Base-by-base conservation (phyloP, 306 rosid genomes). In the Quercus wislizeni region DNA sequence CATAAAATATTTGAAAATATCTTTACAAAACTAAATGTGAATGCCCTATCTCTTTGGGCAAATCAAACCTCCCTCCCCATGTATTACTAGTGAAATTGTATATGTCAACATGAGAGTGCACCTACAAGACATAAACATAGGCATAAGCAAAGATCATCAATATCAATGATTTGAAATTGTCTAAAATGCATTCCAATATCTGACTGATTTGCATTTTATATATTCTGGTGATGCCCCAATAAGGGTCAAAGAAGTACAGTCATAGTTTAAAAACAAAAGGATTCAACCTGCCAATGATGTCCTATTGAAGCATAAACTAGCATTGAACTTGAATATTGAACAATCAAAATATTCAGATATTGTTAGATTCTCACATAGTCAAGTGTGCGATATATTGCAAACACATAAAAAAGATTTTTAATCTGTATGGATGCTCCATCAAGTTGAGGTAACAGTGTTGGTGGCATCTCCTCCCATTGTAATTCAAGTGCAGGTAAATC, bases 371-470 rank as follows among this genome's bases (percentile, higher is more conserved):
- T 91, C 78, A 94, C 98, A 80, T 85, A 81, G 76, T 86, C 86
- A 78, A 94, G 85, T 25, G 86, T 19, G 21, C 90, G 93, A 69
- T 91, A 94, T 83, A 97, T 94, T 11, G 90, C 87, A 80, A 94
- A 91, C 4, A 94, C 97, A 19, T 89, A 94, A 8, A 91, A 80
- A 38, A 91, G 74, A 62, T 92, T 63, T 18, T 80, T 74, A 54
- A 94, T 92, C 88, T 92, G 97, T 64, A 92, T 72, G 35, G 97
- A 78, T 20, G 82, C 87, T n/a, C 97, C 98, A 74, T 94, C 97
- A 2, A 94, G 87, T 65, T 93, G 93, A 57, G 97, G 97, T 18
- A 94, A 94, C 0, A 97, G 97, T 28, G 97, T 93, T 2, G 94
- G 69, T 1, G 91, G 86, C 93, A 92, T 88, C 63, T 86, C 83